Evolutionary conservation across 2,329 filamentous ascomycete genomes (phyloP).

Genomic region (Metarhizium robertsii): DNA sequence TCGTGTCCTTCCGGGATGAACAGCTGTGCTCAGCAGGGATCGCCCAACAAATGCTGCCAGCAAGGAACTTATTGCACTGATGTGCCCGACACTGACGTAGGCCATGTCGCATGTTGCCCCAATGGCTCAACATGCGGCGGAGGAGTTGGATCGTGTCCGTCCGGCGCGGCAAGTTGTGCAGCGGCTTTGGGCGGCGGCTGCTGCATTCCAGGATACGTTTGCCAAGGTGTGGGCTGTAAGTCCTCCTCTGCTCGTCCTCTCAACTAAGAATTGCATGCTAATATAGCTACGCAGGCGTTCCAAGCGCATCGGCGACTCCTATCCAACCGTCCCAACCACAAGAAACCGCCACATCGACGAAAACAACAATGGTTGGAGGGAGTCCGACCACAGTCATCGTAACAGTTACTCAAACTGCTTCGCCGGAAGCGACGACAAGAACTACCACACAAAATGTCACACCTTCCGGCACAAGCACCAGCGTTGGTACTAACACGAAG

Average conservation of each 20-base stretch:
- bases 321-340: constrained; percentile 11
- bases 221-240: constrained; percentile 61
- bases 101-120: constrained; percentile 68
- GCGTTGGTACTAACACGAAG: constrained; percentile 27
- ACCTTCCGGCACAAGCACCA: constrained; percentile 17
- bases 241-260: constrained; percentile 12
- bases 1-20: constrained; percentile 61
- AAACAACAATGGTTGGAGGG: constrained; percentile 25
- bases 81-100: constrained; percentile 52
- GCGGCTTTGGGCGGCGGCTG: constrained; percentile 62
- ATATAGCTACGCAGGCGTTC: constrained; percentile 16
- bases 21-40: constrained; percentile 54
- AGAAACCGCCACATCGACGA: constrained; percentile 28
- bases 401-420: constrained; percentile 28
- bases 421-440: constrained; percentile 26
- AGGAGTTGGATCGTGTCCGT: constrained; percentile 49
- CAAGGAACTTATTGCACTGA: constrained; percentile 56
- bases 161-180: constrained; percentile 55
- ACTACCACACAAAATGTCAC: constrained; percentile 12
- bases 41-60: constrained; percentile 64
- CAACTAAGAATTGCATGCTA: not conserved
- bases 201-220: constrained; percentile 63
- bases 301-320: constrained; percentile 21
- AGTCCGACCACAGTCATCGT: constrained; percentile 31
- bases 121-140: constrained; percentile 54